These are phyloP conservation scores for Epicoccum sorghinum DNA, from an alignment of 2,329 filamentous ascomycete species.

Conservation along the genomic window DNA sequence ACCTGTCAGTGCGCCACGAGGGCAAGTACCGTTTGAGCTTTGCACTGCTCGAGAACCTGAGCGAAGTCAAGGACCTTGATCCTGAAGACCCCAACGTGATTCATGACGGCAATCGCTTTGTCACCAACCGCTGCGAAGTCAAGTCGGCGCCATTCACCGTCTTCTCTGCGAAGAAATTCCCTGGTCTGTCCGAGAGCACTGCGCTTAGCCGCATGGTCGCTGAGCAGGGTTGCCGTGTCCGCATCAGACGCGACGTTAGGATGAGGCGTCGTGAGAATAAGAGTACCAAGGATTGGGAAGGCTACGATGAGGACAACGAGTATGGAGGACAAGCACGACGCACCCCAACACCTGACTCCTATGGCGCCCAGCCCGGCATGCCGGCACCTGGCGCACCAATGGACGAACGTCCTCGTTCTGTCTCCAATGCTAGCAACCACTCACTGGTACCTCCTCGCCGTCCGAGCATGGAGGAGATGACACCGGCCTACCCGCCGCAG, in stretches of 20 bases:
- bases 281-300: constrained; percentile 69
- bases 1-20: constrained; percentile 94
- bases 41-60: constrained; percentile 91
- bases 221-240: constrained; percentile 94
- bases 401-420: constrained; percentile 61
- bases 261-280: constrained; percentile 86
- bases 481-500: constrained; percentile 44
- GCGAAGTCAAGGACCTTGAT: constrained; percentile 81
- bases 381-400: constrained; percentile 31
- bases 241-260: constrained; percentile 90
- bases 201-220: constrained; percentile 86
- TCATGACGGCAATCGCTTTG: constrained; percentile 57
- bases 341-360: constrained; percentile 58
- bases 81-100: constrained; percentile 54
- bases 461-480: constrained; percentile 54
- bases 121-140: constrained; percentile 87
- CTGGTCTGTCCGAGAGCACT: constrained; percentile 89
- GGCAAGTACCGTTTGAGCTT: constrained; percentile 91
- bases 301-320: constrained; percentile 61
- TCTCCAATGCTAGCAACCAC: constrained; percentile 62
- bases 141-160: constrained; percentile 87
- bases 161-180: constrained; percentile 98
- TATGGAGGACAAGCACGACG: constrained; percentile 56
- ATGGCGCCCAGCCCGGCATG: constrained; percentile 49
- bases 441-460: constrained; percentile 49